Evolutionary conservation across 306 rosid species (phyloP).

Genomic region (Mimosa pudica): DNA sequence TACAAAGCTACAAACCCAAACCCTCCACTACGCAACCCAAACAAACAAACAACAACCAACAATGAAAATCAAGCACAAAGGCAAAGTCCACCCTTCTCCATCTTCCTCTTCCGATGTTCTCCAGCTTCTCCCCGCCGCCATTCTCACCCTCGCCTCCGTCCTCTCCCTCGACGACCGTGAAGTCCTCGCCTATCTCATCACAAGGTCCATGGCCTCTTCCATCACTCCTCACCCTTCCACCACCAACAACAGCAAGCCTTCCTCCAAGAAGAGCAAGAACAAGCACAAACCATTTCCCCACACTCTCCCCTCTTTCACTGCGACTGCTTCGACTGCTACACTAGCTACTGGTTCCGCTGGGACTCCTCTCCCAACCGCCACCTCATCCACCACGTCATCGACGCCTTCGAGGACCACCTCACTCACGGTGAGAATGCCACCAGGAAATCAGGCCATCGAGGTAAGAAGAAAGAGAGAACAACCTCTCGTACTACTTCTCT

Average conservation of each 20-base stretch:
- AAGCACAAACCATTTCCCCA: conserved; percentile 1
- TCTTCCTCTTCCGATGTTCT: conserved; percentile 30
- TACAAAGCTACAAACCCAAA: neutral
- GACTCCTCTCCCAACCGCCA: conserved; percentile 62
- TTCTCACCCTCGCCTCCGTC: conserved; percentile 46
- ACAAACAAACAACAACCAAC: neutral
- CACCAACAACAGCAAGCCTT: conserved; percentile 26
- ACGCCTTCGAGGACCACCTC: conserved; percentile 64
- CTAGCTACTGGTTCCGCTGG: conserved; percentile 67
- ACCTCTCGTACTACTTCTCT: conserved; percentile 18
- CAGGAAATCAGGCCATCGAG: conserved; percentile 36
- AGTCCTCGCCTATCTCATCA: conserved; percentile 64
- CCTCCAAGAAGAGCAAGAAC: conserved; percentile 12
- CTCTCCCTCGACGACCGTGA: conserved; percentile 63
- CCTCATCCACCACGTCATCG: conserved; percentile 65
- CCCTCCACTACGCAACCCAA: neutral
- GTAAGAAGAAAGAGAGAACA: conserved; percentile 41
- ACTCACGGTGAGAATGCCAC: conserved; percentile 48
- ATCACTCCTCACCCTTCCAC: conserved; percentile 16
- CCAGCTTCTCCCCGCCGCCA: conserved; percentile 60
- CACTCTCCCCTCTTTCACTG: conserved; percentile 50
- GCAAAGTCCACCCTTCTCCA: conserved; percentile 64
- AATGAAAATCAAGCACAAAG: conserved; percentile 71
- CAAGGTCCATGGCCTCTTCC: conserved; percentile 44
- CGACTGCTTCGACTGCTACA: conserved; percentile 68